These are phyloP conservation scores for Pseudozyma tsukubaensis DNA, from an alignment of 1,284 basidiomycete species.

Conservation along the genomic window DNA sequence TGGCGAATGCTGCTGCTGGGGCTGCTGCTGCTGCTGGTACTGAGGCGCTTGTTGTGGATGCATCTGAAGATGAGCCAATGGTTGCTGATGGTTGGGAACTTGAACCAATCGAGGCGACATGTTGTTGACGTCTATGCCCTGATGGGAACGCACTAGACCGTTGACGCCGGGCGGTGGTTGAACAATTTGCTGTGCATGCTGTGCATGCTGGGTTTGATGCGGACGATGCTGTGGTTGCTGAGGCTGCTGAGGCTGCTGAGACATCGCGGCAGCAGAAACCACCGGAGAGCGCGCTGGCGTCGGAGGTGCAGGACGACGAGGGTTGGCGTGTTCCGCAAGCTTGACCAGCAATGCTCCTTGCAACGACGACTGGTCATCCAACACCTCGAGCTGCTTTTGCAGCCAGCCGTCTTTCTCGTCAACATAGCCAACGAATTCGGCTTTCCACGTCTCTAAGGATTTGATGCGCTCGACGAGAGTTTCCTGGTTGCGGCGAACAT, in stretches of 20 bases:
- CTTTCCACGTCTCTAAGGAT: slow-evolving; percentile 7
- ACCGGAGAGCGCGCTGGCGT: not conserved
- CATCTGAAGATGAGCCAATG: slow-evolving; percentile 1
- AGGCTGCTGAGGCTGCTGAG: slow-evolving; percentile 7
- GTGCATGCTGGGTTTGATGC: not conserved
- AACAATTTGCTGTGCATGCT: not conserved
- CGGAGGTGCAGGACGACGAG: slow-evolving; percentile 14
- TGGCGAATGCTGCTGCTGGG: slow-evolving; percentile 1
- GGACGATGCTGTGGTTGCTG: not conserved
- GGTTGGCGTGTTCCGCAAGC: slow-evolving; percentile 38
- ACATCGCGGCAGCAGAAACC: not conserved
- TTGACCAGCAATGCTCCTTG: slow-evolving; percentile 46
- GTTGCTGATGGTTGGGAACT: slow-evolving; percentile 14
- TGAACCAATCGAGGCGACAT: slow-evolving; percentile 5
- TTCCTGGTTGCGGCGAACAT: slow-evolving; percentile 4
- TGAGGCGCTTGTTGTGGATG: slow-evolving; percentile 15
- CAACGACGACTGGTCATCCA: slow-evolving; percentile 41
- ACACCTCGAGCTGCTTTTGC: slow-evolving; percentile 15
- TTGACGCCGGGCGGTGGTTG: not conserved
- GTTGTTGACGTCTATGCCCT: not conserved
- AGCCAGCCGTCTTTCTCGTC: slow-evolving; percentile 7
- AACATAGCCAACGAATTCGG: slow-evolving; percentile 2
- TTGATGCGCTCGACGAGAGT: not conserved
- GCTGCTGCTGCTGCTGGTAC: slow-evolving; percentile 8
- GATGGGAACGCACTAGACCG: not conserved